Conservation (phyloP, 148 eudicot species). For the Nepenthes mirabilis region DNA sequence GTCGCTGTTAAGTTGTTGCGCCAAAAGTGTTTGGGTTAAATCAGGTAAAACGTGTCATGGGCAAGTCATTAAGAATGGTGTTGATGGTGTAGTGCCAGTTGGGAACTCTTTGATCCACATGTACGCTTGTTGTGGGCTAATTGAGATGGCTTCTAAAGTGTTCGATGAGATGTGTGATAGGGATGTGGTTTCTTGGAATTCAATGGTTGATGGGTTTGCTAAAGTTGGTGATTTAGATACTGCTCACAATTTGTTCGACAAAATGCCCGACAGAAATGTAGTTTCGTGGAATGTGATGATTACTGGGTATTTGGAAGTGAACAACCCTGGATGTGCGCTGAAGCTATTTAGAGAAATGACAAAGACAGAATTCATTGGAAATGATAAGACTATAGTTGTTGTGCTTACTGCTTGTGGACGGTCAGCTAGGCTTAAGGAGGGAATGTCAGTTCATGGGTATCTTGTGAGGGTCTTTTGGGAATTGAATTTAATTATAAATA, state of each 20-base stretch:
- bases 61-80: conserved; percentile 50
- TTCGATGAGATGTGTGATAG: conserved; percentile 42
- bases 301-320: conserved; percentile 38
- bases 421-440: conserved; percentile 59
- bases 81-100: conserved; percentile 41
- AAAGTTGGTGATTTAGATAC: conserved; percentile 30
- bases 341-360: conserved; percentile 64
- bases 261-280: conserved; percentile 45
- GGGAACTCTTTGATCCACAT: conserved; percentile 68
- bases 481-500: conserved; percentile 35
- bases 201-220: conserved; percentile 39
- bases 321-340: conserved; percentile 46
- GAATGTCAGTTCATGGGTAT: conserved; percentile 54
- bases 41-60: conserved; percentile 50
- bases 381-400: conserved; percentile 35
- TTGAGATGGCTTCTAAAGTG: conserved; percentile 28
- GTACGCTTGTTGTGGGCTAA: conserved; percentile 46
- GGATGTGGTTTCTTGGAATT: conserved; percentile 55
- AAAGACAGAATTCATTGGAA: conserved; percentile 18
- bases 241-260: conserved; percentile 53
- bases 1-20: conserved; percentile 53
- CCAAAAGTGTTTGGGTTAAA: conserved; percentile 22
- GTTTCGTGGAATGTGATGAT: conserved; percentile 71
- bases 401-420: conserved; percentile 60
- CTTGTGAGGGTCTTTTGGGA: conserved; percentile 18